Conservation (phyloP, 2,329 filamentous ascomycete species). For the Penicillium sclerotigenum region DNA sequence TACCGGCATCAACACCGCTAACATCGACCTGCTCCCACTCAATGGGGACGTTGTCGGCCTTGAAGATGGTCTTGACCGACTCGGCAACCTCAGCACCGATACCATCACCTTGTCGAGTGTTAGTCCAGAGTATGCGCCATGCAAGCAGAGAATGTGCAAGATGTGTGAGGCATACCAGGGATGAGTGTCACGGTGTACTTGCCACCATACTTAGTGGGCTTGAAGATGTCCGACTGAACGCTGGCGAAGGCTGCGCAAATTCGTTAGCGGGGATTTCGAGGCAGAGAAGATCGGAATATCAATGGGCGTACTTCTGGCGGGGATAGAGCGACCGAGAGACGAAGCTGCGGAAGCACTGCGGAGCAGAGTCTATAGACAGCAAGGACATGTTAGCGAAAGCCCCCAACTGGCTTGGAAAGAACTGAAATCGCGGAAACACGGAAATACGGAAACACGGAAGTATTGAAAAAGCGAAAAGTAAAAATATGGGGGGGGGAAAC, state of each 20-base stretch:
- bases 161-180: constrained; percentile 61
- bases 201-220: constrained; percentile 96
- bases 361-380: constrained; percentile 52
- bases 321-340: constrained; percentile 49
- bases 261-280: constrained; percentile 13
- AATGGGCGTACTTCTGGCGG: constrained; percentile 51
- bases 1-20: constrained; percentile 79
- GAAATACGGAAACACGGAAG: constrained; percentile 44
- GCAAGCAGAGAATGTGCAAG: background rate
- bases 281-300: background rate
- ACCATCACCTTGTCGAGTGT: constrained; percentile 66
- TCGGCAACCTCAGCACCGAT: constrained; percentile 97
- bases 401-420: background rate
- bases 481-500: constrained; percentile 29
- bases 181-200: constrained; percentile 99
- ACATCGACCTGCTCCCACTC: constrained; percentile 99
- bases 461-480: constrained; percentile 37
- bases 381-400: constrained; percentile 35
- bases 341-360: constrained; percentile 51
- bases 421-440: constrained; percentile 18
- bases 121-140: constrained; percentile 6
- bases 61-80: constrained; percentile 98
- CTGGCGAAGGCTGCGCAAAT: constrained; percentile 63
- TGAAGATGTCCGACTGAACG: constrained; percentile 93
- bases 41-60: constrained; percentile 97